Evolutionary conservation across 805 yeast genomes (phyloP).

Genomic region (Saccharomycopsis sp.): DNA sequence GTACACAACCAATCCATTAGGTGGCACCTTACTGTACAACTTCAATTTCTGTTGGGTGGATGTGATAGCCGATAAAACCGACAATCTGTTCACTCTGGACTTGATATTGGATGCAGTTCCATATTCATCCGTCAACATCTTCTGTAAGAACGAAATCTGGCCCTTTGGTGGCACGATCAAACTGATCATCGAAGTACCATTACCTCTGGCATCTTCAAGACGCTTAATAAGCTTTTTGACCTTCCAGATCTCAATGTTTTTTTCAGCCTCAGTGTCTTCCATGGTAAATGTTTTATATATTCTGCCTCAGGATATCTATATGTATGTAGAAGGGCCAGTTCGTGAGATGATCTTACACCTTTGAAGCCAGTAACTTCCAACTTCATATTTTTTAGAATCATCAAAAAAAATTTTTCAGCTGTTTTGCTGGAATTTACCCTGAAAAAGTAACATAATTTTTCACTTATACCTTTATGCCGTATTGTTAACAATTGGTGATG

Average conservation of each 20-base stretch:
- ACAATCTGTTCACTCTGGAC: constrained; percentile 93
- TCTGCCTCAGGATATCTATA: neutral
- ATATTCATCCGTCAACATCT: constrained; percentile 94
- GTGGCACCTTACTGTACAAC: constrained; percentile 82
- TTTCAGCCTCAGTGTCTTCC: constrained; percentile 73
- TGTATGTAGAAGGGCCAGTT: neutral
- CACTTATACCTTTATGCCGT: too few relatives aligned
- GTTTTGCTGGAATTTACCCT: neutral
- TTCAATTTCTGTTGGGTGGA: constrained; percentile 96
- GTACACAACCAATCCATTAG: constrained; percentile 90
- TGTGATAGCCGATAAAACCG: constrained; percentile 94
- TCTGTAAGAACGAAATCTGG: constrained; percentile 80
- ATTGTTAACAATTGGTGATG: too few relatives aligned
- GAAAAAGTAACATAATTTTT: neutral
- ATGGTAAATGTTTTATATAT: constrained; percentile 2
- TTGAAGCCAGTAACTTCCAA: neutral
- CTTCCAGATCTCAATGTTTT: constrained; percentile 98
- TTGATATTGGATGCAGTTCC: constrained; percentile 98
- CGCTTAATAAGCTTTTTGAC: constrained; percentile 88
- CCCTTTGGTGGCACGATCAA: constrained; percentile 93
- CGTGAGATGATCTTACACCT: neutral
- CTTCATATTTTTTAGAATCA: neutral
- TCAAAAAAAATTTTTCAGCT: neutral
- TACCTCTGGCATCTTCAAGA: constrained; percentile 89
- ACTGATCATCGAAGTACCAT: constrained; percentile 98